These are phyloP conservation scores for Cytospora paraplurivora DNA, from an alignment of 2,329 filamentous ascomycete species.

Conservation along the genomic window DNA sequence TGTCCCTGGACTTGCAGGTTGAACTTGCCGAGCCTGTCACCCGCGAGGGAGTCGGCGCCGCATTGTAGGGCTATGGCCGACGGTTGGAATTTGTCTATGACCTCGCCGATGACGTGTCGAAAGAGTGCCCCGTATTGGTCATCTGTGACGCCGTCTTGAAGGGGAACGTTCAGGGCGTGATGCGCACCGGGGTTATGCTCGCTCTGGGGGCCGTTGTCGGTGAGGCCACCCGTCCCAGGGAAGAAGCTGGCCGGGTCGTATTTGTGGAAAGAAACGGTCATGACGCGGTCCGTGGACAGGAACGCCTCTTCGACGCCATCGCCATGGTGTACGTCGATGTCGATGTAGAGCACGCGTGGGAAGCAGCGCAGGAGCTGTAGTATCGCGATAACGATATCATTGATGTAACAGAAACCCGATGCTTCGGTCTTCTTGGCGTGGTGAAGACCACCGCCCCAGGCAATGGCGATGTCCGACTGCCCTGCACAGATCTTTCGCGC, in stretches of 20 bases:
- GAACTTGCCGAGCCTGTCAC: slow-evolving; percentile 91
- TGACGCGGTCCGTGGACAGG: slow-evolving; percentile 84
- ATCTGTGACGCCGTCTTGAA: slow-evolving; percentile 89
- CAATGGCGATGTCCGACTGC: slow-evolving; percentile 93
- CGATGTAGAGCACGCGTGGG: slow-evolving; percentile 88
- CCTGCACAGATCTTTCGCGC: slow-evolving; percentile 83
- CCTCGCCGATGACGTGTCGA: slow-evolving; percentile 74
- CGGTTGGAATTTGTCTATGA: slow-evolving; percentile 82
- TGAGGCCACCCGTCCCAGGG: slow-evolving; percentile 84
- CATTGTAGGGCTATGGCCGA: slow-evolving; percentile 92
- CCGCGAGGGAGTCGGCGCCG: slow-evolving; percentile 90
- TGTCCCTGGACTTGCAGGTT: slow-evolving; percentile 96
- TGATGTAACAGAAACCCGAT: slow-evolving; percentile 97
- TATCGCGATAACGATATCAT: slow-evolving; percentile 94
- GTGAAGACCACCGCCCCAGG: slow-evolving; percentile 95
- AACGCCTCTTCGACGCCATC: slow-evolving; percentile 92
- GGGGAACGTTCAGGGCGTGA: slow-evolving; percentile 86
- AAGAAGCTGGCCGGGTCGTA: slow-evolving; percentile 86
- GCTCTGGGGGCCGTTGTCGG: slow-evolving; percentile 81
- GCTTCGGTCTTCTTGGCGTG: slow-evolving; percentile 95
- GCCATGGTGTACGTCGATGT: slow-evolving; percentile 90
- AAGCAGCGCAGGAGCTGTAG: slow-evolving; percentile 81
- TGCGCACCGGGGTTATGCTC: slow-evolving; percentile 86
- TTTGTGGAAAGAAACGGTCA: slow-evolving; percentile 67
- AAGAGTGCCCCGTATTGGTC: slow-evolving; percentile 87